Base-by-base conservation (phyloP, 164 flowering plant genomes). In the Umbilicus rupestris region DNA sequence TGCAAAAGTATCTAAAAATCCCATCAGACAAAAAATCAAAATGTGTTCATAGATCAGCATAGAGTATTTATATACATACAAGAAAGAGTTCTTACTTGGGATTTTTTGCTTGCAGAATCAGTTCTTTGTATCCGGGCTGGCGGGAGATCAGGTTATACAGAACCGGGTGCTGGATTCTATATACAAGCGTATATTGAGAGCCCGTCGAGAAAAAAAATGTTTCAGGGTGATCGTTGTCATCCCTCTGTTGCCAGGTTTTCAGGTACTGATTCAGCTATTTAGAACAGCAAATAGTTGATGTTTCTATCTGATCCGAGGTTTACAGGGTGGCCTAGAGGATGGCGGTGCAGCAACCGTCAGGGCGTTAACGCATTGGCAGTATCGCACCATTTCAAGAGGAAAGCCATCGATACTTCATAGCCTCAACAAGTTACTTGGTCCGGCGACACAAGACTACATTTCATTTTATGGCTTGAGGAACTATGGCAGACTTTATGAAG, bases 291-390 rank as follows among this genome's bases (percentile, higher is more conserved):
- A 35, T 35, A 57, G 39, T 24, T n/a, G 2, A 57, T 31, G 41
- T 24, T 26, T 15, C n/a, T 24, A 28, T 1, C 42, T 4, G 31
- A 62, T 22, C 55, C 5, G 33, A 12, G 9, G 46, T 66, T 29
- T 1, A 66, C 79, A 93, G 96, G 99, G 99, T 6, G 99, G 97
- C 68, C 64, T 91, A 46, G 99, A 94, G 78, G 99, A 94, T 78
- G 80, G 79, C 64, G 96, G 97, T 63, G 99, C 99, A 12, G 99
- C 99, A 44, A 84, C 97, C 47, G 96, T 94, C 63, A 77, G 99
- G 78, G 97, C 99, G 31, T 67, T 94, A 66, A 80, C 84, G 84
- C 99, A 94, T 74, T 94, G 99, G 97, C 96, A 94, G 73, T 91
- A 91, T 69, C 82, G 96, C 64, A 94, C 97, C 44, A 94, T 94